phyloP scores from a whole-genome alignment of 805 yeast genomes.

The Komagataella mondaviorum region DNA sequence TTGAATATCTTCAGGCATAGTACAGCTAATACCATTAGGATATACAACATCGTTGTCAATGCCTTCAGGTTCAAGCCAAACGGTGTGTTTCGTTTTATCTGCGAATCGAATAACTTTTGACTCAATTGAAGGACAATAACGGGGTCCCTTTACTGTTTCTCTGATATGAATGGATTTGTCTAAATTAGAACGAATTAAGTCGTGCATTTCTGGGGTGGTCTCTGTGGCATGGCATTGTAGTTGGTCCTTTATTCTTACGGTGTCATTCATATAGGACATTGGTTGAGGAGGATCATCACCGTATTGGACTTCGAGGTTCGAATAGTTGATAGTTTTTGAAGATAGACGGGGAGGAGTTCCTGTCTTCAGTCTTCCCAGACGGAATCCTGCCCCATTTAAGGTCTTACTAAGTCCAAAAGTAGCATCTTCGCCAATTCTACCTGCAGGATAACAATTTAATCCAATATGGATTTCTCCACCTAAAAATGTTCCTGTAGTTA shows the following conservation, averaged over 20 bases:
- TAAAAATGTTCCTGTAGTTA: conserved; percentile 92
- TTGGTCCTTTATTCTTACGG: conserved; percentile 47
- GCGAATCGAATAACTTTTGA: conserved; percentile 74
- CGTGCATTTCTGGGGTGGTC: conserved; percentile 68
- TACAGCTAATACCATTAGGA: conserved; percentile 92
- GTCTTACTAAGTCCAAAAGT: conserved; percentile 83
- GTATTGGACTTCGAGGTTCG: conserved; percentile 47
- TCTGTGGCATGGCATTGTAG: conserved; percentile 62
- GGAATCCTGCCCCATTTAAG: conserved; percentile 61
- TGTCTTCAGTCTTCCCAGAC: conserved; percentile 82
- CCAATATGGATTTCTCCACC: conserved; percentile 96
- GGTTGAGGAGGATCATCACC: conserved; percentile 84
- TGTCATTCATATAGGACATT: conserved; percentile 73
- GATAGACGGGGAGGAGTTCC: conserved; percentile 94
- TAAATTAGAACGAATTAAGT: conserved; percentile 52
- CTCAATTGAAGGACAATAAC: conserved; percentile 96
- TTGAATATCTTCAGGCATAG: conserved; percentile 94
- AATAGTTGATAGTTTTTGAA: conserved; percentile 55
- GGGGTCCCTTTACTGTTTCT: conserved; percentile 91
- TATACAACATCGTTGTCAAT: conserved; percentile 75
- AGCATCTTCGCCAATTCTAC: conserved; percentile 86
- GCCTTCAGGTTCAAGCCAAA: conserved; percentile 98
- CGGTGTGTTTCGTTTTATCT: conserved; percentile 60
- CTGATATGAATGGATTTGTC: conserved; percentile 80
- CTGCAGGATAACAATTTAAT: conserved; percentile 66